Base-by-base conservation (phyloP, 148 eudicot species). In the Linanthus parryae region DNA sequence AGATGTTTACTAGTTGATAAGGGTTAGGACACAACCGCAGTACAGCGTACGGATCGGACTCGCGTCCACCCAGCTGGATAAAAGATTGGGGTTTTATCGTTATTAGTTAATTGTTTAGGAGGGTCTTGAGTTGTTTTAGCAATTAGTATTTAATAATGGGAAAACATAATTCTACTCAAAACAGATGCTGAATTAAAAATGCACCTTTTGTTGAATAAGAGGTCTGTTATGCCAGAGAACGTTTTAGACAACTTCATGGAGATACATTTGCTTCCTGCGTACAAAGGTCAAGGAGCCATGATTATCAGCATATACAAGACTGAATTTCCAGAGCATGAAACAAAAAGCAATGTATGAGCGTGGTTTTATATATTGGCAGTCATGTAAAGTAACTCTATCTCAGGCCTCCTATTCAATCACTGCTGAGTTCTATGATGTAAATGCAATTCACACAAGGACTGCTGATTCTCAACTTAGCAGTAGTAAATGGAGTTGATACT, bases 151-250 rank as follows among this genome's bases (percentile, higher is more conserved):
- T 31, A 11, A 31, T 31, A 31, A 11, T 31, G 35, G 35, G 17
- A 26, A 25, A 54, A 12, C 17, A 17, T 43, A 16, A 44, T 48
- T 18, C 6, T 19, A 48, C 1, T 14, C 17, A 19, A 19, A 46
- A 1, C 23, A 13, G 9, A 45, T 55, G 41, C 29, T 6, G 7
- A 22, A 18, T 41, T 47, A 26, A 11, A 51, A 17, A 15, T 21
- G 17, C 52, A 83, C 95, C 86, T 74, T 77, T 63, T 81, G 61
- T 84, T 83, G 52, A 91, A 86, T 38, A 86, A 58, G 48, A 91
- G 70, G 73, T 83, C 66, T 15, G 83, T 71, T 57, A 91, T 48
- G 57, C 79, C 75, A 47, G 80, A 72, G 18, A 86, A 67, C 15
- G 73, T 54, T 72, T 73, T 91, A 5, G 84, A 70, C 45, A 64